Base-by-base conservation (phyloP, 139 green algal species). In the Picochlorum costavermella region DNA sequence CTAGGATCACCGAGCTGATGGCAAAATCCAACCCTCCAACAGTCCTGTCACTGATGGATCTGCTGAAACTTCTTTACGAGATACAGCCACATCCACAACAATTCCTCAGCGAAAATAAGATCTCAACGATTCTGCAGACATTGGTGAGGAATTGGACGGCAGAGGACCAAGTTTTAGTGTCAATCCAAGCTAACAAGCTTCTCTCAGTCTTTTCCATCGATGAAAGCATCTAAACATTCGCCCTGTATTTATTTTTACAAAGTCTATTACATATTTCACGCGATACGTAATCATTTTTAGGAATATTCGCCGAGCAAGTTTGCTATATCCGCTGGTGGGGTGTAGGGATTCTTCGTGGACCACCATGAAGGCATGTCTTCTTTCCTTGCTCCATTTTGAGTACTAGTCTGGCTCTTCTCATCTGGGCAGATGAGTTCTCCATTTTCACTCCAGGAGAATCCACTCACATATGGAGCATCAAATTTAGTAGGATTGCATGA, bases 1-100 rank as follows among this genome's bases (percentile, higher is more conserved):
- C 64, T 4, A 26, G 75, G 2, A 45, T 83, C 23, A 56, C 77
- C 8, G 71, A 80, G 50, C 50, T 83, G 50, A 64, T 84, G 11
- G 61, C 62, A 28, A 56, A 60, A 57, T 66, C 75, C 23, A 51
- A 33, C n/a, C 60, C 70, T 9, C 53, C 69, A 2, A 65, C 56
- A 20, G 23, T 56, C 43, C 62, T 81, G 25, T 33, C 36, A 13
- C 65, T 85, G 62, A 77, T 83, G 43, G 74, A 83, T 49, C 72
- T 86, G 65, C 70, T 90, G 58, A 69, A 77, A 4, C 61, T 64
- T 36, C 80, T 89, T 69, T 93, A 93, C 60, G 76, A 90, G 76
- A 75, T 83, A 50, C 79, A 87, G 65, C 86, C 85, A 0, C 70
- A 76, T 3, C 85, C 85, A 31, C 92, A 93, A 68, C 79, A 90